Percentiles rank a stretch among this genome's conserved stretches.
These are phyloP conservation scores for Geoglossum glabrum DNA, from an alignment of 495 filamentous ascomycete genomes.

Conservation along the genomic window DNA sequence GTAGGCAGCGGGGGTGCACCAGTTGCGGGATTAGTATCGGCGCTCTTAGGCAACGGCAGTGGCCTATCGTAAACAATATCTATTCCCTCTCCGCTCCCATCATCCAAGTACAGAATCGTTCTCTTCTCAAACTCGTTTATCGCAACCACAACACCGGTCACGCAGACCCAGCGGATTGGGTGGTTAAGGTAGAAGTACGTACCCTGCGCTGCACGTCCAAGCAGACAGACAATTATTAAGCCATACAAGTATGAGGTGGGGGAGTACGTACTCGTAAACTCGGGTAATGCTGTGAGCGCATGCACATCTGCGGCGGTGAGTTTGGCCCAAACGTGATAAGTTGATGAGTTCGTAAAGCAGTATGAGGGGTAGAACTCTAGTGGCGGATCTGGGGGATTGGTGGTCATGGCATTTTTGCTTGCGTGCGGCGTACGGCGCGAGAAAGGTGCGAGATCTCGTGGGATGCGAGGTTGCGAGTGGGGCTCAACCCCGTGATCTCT, in stretches of 20 bases:
- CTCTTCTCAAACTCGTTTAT: constrained; percentile 46
- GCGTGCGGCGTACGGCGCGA: not conserved
- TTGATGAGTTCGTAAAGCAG: constrained; percentile 66
- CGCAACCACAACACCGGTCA: constrained; percentile 59
- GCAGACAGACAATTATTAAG: not conserved
- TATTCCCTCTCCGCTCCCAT: constrained; percentile 62
- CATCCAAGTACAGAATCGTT: constrained; percentile 34
- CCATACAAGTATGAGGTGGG: not conserved
- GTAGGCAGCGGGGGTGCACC: constrained; percentile 14
- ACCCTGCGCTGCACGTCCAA: constrained; percentile 32
- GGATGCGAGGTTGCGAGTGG: too few species aligned
- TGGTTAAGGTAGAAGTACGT: constrained; percentile 73
- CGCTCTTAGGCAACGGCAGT: not conserved
- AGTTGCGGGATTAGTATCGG: not conserved
- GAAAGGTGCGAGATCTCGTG: too few species aligned
- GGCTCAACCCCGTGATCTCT: too few species aligned
- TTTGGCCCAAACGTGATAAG: constrained; percentile 66
- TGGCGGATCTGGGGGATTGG: not conserved
- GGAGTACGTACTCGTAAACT: not conserved
- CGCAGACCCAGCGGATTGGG: constrained; percentile 66
- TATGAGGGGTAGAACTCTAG: constrained; percentile 56
- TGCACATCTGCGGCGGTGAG: constrained; percentile 51
- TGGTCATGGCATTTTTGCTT: not conserved
- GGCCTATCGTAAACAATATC: constrained; percentile 26
- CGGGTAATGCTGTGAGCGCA: constrained; percentile 5